Evolutionary conservation across 768 basidiomycete genomes (phyloP), one percentile per base, ranked within the genome.

Genomic region (Boletus barrowsii): DNA sequence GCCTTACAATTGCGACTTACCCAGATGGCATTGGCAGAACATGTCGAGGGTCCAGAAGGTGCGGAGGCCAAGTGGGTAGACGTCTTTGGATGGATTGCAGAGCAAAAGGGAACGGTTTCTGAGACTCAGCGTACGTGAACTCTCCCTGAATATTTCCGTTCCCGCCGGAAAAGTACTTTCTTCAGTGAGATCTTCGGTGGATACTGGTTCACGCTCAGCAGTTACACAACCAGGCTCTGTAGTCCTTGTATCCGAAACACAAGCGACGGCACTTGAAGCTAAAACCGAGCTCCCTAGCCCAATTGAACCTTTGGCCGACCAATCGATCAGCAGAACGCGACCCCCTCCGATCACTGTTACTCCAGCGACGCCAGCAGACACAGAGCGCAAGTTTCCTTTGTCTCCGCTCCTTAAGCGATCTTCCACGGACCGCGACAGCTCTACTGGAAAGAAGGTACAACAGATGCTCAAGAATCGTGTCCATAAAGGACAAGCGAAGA

Each of bases 1-100:
- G 86, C 88, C 18, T 73, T 97, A 42, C 89, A 97, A 69, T 70
- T 98, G 32, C 78, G 93, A 30, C 90, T 96, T 81, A 90, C 93
- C 0, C 86, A 90, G 64, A 84, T 88, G 45, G 83, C 86, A 7
- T 73, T 98, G 46, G 79, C 80, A 17, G 97, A 98, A 71, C 81
- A 86, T 35, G 79, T 89, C 17, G 87, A 93, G 36, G 96, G 97
- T 0, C 79, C 93, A 0, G 92, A 95, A 62, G 82, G 84, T 39
- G 94, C 93, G 0, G 86, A 88, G 57, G 72, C 75, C 17, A 85
- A 83, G 53, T 94, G 93, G 83, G 75, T 93, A 15, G 91, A 93
- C 26, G 79, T 93, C 9, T 96, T 95, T 68, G 74, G 81, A 5
- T 97, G 90, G 88, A 86, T 93, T 64, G 86, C 93, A 0, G 86